Base-by-base conservation (phyloP, 306 rosid species). In the Fragaria ananassa region DNA sequence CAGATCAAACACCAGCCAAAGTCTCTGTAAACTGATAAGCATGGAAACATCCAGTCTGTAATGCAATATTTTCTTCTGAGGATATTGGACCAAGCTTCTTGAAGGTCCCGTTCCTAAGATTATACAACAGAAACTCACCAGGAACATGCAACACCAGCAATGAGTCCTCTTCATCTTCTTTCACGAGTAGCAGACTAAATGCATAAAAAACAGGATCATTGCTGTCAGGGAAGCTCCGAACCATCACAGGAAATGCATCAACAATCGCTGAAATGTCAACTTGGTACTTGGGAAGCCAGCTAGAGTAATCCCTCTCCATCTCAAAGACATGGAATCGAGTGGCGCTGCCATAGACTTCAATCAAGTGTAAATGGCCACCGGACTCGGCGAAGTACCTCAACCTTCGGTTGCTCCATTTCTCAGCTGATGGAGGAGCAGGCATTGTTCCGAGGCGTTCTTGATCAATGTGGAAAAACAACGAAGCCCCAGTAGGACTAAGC, bases 261-360 rank as follows among this genome's bases (percentile, higher is more conserved):
- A 56, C 11, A 6, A 74, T 4, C 2, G 77, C 41, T 29, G 72
- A 39, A 14, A 81, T 71, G 74, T 78, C 65, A 17, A 84, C 80
- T 2, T 68, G 60, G 57, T 74, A 81, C 81, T 71, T 81, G 8
- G 77, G 79, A 68, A 74, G 62, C 88, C 85, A 81, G n/a, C 76
- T 37, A 5, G 81, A 79, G 60, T 81, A 76, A 31, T 85, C 77
- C 12, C 10, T 60, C 68, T 68, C 74, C 83, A 81, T 60, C 74
- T 81, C 78, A 47, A 57, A 72, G 7, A 84, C 82, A 11, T 80
- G 58, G 58, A 78, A 81, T n/a, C 51, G 78, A 65, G 78, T 37
- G 7, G 60, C 23, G 25, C 45, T 58, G n/a, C 54, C 68, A 39
- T 63, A 70, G 31, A 81, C 41, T 74, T 77, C 85, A 25, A 81